A percentile compares a stretch with the other conserved stretches of the same genome.
Evolutionary conservation across 2,329 filamentous ascomycete genomes (phyloP).

Genomic region (Trichophyton simii): DNA sequence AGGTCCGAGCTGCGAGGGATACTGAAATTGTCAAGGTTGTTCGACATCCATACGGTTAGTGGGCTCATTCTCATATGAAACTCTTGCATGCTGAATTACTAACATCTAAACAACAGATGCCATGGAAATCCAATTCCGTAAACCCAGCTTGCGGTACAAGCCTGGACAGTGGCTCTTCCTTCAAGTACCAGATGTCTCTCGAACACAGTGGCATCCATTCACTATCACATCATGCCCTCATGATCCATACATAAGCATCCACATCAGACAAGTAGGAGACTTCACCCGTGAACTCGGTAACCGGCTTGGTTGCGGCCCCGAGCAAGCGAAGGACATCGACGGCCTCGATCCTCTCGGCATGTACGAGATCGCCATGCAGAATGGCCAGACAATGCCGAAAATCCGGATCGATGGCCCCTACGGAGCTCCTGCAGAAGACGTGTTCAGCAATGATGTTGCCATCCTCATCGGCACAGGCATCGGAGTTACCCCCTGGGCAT

Average conservation of each 20-base stretch:
- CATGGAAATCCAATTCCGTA: slow-evolving; percentile 92
- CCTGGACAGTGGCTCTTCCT: slow-evolving; percentile 97
- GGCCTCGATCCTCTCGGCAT: slow-evolving; percentile 85
- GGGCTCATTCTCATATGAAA: background rate
- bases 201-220: slow-evolving; percentile 94
- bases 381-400: slow-evolving; percentile 81
- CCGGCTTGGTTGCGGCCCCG: slow-evolving; percentile 77
- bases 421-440: slow-evolving; percentile 91
- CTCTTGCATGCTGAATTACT: background rate
- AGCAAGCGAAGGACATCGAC: slow-evolving; percentile 82
- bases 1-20: slow-evolving; percentile 67
- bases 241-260: slow-evolving; percentile 86
- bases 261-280: slow-evolving; percentile 92
- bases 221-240: slow-evolving; percentile 97
- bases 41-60: slow-evolving; percentile 79
- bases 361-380: slow-evolving; percentile 93
- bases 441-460: slow-evolving; percentile 81
- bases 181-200: slow-evolving; percentile 78
- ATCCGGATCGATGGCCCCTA: slow-evolving; percentile 92
- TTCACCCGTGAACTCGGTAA: slow-evolving; percentile 92
- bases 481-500: slow-evolving; percentile 75
- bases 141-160: slow-evolving; percentile 96
- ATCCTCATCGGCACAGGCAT: slow-evolving; percentile 73
- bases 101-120: slow-evolving; percentile 47
- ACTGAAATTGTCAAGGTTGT: slow-evolving; percentile 91